Base-by-base conservation (phyloP, 2,329 filamentous ascomycete genomes). In the Cladosporium sp. region DNA sequence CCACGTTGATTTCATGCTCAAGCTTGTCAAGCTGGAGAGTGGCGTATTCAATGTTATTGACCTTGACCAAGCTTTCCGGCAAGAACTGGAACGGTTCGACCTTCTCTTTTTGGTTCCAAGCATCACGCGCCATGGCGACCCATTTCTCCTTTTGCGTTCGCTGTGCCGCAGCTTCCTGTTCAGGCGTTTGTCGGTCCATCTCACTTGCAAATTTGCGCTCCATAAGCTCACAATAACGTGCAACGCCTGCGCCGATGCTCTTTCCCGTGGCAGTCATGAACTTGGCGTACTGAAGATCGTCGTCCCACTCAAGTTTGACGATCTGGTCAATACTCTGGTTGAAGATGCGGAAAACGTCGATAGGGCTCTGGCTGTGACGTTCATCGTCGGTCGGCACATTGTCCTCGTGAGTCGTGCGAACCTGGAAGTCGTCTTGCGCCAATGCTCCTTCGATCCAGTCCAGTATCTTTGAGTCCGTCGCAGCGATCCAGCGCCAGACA, bases 1-100 rank as follows among this genome's bases (percentile, higher is more conserved):
- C 94, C 12, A 96, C 91, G 66, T 97, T 92, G 79, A 97, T 90
- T 58, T 87, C 85, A 68, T 84, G 87, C 71, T 97, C 93, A 6
- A 99, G 80, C 72, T 89, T 91, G 71, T 99, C 94, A 53, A 99
- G 81, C 68, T 96, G 90, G 57, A 91, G 83, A 75, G 96, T 91
- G 4, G 92, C 93, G 74, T 91, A 97, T 74, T 97, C 93, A 63
- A 99, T 87, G 68, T 99, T 96, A 79, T 99, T 99, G 65, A 99
- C 83, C 74, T 97, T 99, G 61, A 99, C 91, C 66, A 99, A 89
- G 4, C 92, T 97, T 83, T 96, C 89, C 2, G 91, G 86, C 65
- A 91, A 94, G 75, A 99, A 99, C 62, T 97, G 92, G 74, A 97
- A 99, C 0, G 94, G 94, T 68, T 97, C 93, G 39, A 94, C 86